Base-by-base conservation (phyloP, 176 grass and related monocot genomes). In the Hordeum marinum region DNA sequence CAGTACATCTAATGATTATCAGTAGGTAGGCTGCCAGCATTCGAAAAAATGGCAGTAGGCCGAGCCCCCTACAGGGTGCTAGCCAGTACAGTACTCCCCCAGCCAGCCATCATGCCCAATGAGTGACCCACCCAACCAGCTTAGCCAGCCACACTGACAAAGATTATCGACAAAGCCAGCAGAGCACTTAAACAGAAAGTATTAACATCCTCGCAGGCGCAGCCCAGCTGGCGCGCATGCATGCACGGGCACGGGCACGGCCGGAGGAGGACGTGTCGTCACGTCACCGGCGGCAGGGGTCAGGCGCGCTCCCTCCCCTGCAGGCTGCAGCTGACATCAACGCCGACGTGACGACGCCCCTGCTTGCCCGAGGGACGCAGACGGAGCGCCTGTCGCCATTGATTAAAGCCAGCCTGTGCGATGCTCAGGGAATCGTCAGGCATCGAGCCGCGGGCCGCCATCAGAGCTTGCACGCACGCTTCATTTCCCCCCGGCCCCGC, bases 181-280 rank as follows among this genome's bases (percentile, higher is more conserved):
- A 39, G 43, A 85, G 31, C 26, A 48, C 79, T 79, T 54, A 88
- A 62, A 26, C 25, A 68, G 35, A 65, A 31, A 4, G 9, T 24
- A n/a, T n/a, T n/a, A 60, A 27, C 13, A 70, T 29, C 73, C 58
- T 79, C 14, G 50, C 36, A 50, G 7, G 27, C 75, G 17, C 12
- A 4, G 23, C 24, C 39, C 68, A 84, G 87, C 87, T 89, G 82
- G 81, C 82, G 45, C 17, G 65, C 75, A 83, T 64, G 48, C 43
- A 13, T 1, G 41, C 36, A 4, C 40, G 27, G 21, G 41, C 36
- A 4, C 40, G 27, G 21, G 41, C 45, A 11, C 3, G 7, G 17
- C 18, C 11, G 20, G 21, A 65, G 27, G 58, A 50, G 21, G 68
- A 77, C 88, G 88, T 82, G 88, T 82, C 75, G 82, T 20, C 36